Conservation (phyloP, 1,139 yeast genomes). For the Saccharomyces uvarum region DNA sequence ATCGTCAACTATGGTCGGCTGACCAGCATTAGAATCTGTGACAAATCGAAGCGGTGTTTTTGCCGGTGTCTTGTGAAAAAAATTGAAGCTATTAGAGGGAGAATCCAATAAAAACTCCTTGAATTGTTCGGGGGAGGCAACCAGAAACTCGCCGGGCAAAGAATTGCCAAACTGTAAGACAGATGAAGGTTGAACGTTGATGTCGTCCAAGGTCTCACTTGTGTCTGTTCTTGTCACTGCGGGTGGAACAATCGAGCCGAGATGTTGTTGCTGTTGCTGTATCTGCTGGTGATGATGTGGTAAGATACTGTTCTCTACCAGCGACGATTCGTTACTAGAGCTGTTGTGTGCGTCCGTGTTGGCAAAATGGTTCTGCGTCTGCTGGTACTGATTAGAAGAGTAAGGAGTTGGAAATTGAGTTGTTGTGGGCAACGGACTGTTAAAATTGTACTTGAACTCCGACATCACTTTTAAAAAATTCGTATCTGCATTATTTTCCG, state of each 20-base stretch:
- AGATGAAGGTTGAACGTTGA: constrained; percentile 29
- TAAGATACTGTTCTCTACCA: background rate
- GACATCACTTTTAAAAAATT: constrained; percentile 20
- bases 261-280: background rate
- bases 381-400: constrained; percentile 21
- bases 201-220: constrained; percentile 21
- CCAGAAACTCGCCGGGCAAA: constrained; percentile 25
- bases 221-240: constrained; percentile 2
- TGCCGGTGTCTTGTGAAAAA: constrained; percentile 30
- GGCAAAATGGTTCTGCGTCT: constrained; percentile 5
- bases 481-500: constrained; percentile 12
- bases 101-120: constrained; percentile 31
- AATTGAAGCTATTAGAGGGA: constrained; percentile 26
- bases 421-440: constrained; percentile 27
- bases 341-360: constrained; percentile 5
- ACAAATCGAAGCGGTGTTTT: constrained; percentile 30
- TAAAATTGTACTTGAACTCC: constrained; percentile 25
- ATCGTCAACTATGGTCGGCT: background rate
- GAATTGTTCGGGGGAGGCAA: constrained; percentile 31
- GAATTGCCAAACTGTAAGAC: constrained; percentile 22
- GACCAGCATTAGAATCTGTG: constrained; percentile 11
- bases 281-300: background rate
- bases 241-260: background rate
- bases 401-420: constrained; percentile 31
- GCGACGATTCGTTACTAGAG: constrained; percentile 1